Evolutionary conservation across 352 stramenopile species (phyloP).

Genomic region (Phytophthora kernoviae): DNA sequence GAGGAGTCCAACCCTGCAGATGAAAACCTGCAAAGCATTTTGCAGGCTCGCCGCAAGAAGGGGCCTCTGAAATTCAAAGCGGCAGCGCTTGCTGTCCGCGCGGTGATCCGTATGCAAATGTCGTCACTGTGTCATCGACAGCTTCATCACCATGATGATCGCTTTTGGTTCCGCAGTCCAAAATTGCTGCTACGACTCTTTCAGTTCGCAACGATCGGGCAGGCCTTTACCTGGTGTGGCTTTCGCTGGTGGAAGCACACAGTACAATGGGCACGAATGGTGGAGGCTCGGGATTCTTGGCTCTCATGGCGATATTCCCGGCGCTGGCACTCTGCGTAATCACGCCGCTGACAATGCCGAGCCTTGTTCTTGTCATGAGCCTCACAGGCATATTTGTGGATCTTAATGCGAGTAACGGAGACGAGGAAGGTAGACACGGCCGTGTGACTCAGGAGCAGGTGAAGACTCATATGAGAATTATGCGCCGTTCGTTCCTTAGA

Average conservation of each 20-base stretch:
- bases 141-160: conserved; percentile 81
- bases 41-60: conserved; percentile 21
- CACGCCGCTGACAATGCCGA: conserved; percentile 87
- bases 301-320: conserved; percentile 75
- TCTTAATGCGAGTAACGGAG: conserved; percentile 50
- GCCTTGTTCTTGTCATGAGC: conserved; percentile 87
- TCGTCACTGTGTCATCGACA: conserved; percentile 84
- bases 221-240: conserved; percentile 87
- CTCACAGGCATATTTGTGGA: conserved; percentile 88
- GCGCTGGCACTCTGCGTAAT: conserved; percentile 74
- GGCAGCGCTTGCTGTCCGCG: conserved; percentile 64
- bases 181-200: conserved; percentile 77
- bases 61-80: conserved; percentile 50
- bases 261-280: conserved; percentile 35
- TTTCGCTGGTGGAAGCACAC: conserved; percentile 74
- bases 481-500: conserved; percentile 71
- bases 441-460: conserved; percentile 47
- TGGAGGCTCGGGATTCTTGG: conserved; percentile 31
- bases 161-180: conserved; percentile 85
- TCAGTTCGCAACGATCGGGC: conserved; percentile 86
- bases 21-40: conserved; percentile 11
- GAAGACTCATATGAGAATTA: conserved; percentile 74
- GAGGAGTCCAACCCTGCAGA: conserved; percentile 9
- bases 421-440: conserved; percentile 22
- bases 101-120: conserved; percentile 88